These are phyloP conservation scores for Epichloe glyceriae DNA, from an alignment of 2,329 filamentous ascomycete species.

Conservation along the genomic window DNA sequence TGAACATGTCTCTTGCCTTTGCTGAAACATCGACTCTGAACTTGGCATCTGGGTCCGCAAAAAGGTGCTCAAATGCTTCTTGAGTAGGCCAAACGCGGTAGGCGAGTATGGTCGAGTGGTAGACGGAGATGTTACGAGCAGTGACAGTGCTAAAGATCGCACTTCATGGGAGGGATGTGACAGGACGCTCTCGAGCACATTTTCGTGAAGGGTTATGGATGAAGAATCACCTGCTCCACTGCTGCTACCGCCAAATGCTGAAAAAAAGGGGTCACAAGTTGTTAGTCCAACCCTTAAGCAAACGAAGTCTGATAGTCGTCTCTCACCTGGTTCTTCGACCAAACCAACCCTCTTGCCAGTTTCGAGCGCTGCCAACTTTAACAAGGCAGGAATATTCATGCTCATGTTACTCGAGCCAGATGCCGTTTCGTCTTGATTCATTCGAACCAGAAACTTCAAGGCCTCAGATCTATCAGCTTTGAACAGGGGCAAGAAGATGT, in stretches of 20 bases:
- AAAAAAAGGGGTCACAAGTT: neutral
- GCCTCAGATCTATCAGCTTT: slow-evolving; percentile 41
- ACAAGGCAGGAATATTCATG: slow-evolving; percentile 39
- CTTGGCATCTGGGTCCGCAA: slow-evolving; percentile 76
- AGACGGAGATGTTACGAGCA: slow-evolving; percentile 64
- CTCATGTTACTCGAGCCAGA: slow-evolving; percentile 30
- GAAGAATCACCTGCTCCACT: slow-evolving; percentile 7
- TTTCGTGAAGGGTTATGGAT: slow-evolving; percentile 25
- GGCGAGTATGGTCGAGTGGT: slow-evolving; percentile 60
- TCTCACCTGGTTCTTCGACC: slow-evolving; percentile 51
- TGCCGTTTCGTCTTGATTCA: slow-evolving; percentile 39
- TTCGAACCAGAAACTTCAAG: slow-evolving; percentile 41
- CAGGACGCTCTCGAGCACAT: slow-evolving; percentile 38
- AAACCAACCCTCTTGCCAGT: slow-evolving; percentile 57
- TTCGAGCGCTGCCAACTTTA: slow-evolving; percentile 56
- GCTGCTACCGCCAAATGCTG: slow-evolving; percentile 16
- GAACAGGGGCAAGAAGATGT: slow-evolving; percentile 50
- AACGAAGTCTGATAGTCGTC: neutral
- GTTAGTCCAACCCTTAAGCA: neutral
- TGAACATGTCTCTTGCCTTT: slow-evolving; percentile 62
- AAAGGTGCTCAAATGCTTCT: slow-evolving; percentile 55
- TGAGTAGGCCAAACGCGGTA: slow-evolving; percentile 48
- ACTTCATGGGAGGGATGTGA: slow-evolving; percentile 48
- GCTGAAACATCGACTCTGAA: slow-evolving; percentile 70
- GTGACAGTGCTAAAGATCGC: slow-evolving; percentile 66